Conservation (phyloP, 768 basidiomycete species). For the Lentinula guzmanii region DNA sequence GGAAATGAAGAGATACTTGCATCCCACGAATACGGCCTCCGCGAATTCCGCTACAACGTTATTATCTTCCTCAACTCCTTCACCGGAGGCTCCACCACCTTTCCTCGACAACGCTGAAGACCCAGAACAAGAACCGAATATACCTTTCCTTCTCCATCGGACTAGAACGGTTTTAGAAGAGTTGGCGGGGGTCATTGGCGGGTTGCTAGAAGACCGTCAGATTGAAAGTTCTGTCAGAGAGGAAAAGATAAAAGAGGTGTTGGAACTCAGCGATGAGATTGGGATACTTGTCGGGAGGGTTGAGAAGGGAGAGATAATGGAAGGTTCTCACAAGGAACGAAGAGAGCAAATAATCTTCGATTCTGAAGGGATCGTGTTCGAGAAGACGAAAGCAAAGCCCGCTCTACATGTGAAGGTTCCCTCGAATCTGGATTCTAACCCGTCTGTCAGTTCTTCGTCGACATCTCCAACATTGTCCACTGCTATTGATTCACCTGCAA, state of each 20-base stretch:
- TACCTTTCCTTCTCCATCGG: not conserved
- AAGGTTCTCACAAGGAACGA: not conserved
- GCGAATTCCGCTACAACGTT: not conserved
- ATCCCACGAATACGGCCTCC: not conserved
- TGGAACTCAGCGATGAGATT: constrained; percentile 69
- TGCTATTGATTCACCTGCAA: not conserved
- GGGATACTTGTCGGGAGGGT: constrained; percentile 48
- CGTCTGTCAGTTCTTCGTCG: not conserved
- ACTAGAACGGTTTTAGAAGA: constrained; percentile 24
- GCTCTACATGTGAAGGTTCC: not conserved
- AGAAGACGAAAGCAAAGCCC: constrained; percentile 22
- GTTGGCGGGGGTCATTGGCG: constrained; percentile 39
- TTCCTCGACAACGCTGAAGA: too few relatives aligned
- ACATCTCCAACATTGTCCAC: not conserved
- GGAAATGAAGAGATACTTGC: not conserved
- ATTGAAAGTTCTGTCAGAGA: constrained; percentile 54
- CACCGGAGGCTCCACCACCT: too few relatives aligned
- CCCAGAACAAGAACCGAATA: not conserved
- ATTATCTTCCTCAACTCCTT: not conserved
- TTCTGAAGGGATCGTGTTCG: not conserved
- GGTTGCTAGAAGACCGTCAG: constrained; percentile 38
- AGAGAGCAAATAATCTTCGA: not conserved
- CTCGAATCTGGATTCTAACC: not conserved
- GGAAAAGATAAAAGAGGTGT: constrained; percentile 56
- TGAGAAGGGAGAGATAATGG: not conserved